phyloP scores from a whole-genome alignment of 352 stramenopile species.

The Globisporangium paddicum region DNA sequence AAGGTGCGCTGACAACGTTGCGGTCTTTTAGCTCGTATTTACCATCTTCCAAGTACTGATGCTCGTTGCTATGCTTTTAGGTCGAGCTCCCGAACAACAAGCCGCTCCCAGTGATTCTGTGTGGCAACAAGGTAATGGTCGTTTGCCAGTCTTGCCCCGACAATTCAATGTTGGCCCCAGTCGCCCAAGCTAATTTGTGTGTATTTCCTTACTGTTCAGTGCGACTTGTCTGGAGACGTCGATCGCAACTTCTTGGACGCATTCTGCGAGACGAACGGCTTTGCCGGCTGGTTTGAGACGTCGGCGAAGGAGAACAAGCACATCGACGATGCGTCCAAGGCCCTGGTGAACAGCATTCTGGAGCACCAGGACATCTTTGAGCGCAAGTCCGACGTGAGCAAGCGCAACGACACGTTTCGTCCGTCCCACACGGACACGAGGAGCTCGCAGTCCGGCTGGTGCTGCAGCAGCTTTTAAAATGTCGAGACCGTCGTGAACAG shows the following conservation, averaged over 20 bases:
- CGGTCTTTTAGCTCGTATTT: too few species aligned
- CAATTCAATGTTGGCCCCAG: too few species aligned
- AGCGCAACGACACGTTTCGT: constrained; percentile 72
- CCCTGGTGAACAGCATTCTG: constrained; percentile 73
- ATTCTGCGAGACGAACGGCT: constrained; percentile 89
- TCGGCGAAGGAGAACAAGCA: constrained; percentile 92
- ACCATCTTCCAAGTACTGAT: too few species aligned
- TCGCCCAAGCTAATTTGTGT: too few species aligned
- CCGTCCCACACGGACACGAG: constrained; percentile 46
- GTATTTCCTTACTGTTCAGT: constrained; percentile 29
- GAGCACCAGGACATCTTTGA: constrained; percentile 87
- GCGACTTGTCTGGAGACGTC: constrained; percentile 79
- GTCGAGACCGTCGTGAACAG: not conserved
- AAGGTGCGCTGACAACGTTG: too few species aligned
- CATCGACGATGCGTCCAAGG: constrained; percentile 86
- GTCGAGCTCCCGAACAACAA: constrained; percentile 90
- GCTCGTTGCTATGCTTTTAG: constrained; percentile 10
- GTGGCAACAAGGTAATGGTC: constrained; percentile 86
- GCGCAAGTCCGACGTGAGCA: constrained; percentile 67
- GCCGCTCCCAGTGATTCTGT: constrained; percentile 87
- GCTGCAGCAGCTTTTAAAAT: constrained; percentile 88
- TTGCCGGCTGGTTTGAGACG: constrained; percentile 91
- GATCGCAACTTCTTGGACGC: constrained; percentile 76
- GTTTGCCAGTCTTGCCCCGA: too few species aligned
- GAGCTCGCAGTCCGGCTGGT: constrained; percentile 53